Base-by-base conservation (phyloP, 176 grass and related monocot genomes). In the Bothriochloa decipiens region DNA sequence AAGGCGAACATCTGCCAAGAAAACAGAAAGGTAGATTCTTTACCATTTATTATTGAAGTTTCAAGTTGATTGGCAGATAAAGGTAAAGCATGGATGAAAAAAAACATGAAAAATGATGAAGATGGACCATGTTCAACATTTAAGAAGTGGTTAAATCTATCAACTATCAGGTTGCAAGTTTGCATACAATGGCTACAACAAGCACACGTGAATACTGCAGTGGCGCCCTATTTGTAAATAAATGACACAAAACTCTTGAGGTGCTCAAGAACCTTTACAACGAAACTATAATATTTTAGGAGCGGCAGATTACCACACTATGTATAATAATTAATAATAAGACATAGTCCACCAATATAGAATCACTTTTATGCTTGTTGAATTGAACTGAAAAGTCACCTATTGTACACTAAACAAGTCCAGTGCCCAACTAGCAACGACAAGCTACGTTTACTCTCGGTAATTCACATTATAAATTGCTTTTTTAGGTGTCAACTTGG, bases 1-100 rank as follows among this genome's bases (percentile, higher is more conserved):
- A 61, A 96, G 84, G 81, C 88, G 93, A 92, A 99, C 87, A 94
- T 99, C 96, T 99, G 91, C 16, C 37, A 65, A 79, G 65, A 87
- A 75, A 84, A 87, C 45, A 91, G 11, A 74, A 65, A 50, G 35
- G 9, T 35, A 60, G 13, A 22, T 57, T n/a, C n/a, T 80, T 88
- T 57, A 78, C 11, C 32, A 69, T 61, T 80, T 78, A 28, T 8
- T 4, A 55, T 63, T 14, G 37, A 84, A 81, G 72, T 72, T 70
- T 78, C 15, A 69, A 86, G 41, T 76, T 45, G 76, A 47, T 70
- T 12, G 9, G 70, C 53, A 79, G 35, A 81, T 73, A 55, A 50
- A 74, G 41, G 16, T 84, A 55, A 42, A 69, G 14, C 10, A 55
- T 47, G 40, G 25, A 57, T 77, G 55, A 57, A 12, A 37, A 74